Conservation (phyloP, 1,139 yeast genomes). For the Magnusiomyces starmeri region DNA sequence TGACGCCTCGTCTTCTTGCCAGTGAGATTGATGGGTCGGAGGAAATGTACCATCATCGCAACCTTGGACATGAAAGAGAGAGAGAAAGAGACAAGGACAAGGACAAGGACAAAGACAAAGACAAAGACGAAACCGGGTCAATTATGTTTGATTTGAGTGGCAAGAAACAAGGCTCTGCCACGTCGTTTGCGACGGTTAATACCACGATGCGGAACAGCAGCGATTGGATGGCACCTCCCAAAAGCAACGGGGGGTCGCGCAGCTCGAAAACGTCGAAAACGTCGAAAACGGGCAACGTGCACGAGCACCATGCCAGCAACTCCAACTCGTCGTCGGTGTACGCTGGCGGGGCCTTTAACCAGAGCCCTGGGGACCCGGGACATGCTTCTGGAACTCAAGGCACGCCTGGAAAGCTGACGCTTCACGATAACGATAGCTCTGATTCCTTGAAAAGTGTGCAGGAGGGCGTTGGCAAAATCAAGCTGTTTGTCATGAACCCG, state of each 20-base stretch:
- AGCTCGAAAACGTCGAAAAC: background rate
- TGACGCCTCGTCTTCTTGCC: constrained; percentile 67
- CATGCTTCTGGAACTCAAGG: background rate
- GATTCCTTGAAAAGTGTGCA: constrained; percentile 31
- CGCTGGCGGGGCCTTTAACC: background rate
- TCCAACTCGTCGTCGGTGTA: constrained; percentile 6
- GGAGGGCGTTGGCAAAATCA: constrained; percentile 39
- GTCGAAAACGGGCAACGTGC: background rate
- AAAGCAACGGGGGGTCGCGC: background rate
- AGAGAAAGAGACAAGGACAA: too few species aligned
- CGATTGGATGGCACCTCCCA: too few species aligned
- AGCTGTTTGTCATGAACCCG: constrained; percentile 66
- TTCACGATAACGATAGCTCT: background rate
- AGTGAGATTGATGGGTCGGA: constrained; percentile 56
- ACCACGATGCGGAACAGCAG: background rate
- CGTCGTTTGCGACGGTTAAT: background rate
- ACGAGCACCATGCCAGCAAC: background rate
- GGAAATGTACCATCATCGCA: background rate
- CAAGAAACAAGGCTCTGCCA: background rate
- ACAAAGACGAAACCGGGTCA: background rate
- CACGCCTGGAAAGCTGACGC: constrained; percentile 13
- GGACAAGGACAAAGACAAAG: background rate
- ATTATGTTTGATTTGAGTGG: background rate
- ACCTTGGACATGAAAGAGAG: too few species aligned
- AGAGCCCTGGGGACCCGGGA: background rate